Conservation (phyloP, 768 basidiomycete genomes). For the Pleurotus tuoliensis region DNA sequence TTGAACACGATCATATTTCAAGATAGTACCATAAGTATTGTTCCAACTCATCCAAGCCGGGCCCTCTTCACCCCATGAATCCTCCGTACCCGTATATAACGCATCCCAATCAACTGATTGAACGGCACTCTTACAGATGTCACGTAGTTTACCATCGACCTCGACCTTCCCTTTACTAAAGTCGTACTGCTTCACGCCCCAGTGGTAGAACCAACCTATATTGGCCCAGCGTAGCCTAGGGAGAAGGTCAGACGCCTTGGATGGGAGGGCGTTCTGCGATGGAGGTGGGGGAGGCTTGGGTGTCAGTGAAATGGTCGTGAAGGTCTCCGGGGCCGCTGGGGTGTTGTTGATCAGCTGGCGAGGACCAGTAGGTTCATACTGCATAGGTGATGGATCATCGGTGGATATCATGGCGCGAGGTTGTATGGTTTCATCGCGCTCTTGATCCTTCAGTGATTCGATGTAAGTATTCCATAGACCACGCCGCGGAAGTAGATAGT, state of each 20-base stretch:
- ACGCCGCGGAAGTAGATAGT: constrained; percentile 70
- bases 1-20: constrained; percentile 1
- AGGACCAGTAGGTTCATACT: constrained; percentile 41
- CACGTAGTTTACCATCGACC: constrained; percentile 52
- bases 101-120: constrained; percentile 61
- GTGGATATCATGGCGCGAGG: constrained; percentile 35
- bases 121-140: constrained; percentile 64
- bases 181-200: constrained; percentile 95
- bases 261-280: constrained; percentile 52
- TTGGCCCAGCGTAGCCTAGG: constrained; percentile 91
- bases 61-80: constrained; percentile 49
- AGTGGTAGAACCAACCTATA: constrained; percentile 95
- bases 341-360: constrained; percentile 69
- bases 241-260: constrained; percentile 52
- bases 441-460: constrained; percentile 25
- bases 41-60: constrained; percentile 74
- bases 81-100: constrained; percentile 44
- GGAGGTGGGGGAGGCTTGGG: constrained; percentile 65
- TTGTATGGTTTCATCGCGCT: constrained; percentile 31
- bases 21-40: constrained; percentile 67
- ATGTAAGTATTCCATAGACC: constrained; percentile 76
- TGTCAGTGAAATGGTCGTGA: constrained; percentile 44
- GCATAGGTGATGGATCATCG: constrained; percentile 14
- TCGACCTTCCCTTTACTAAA: constrained; percentile 66
- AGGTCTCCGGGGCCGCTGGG: constrained; percentile 56